Conservation (phyloP, 1,139 yeast species). For the Arxiozyma heterogenica region DNA sequence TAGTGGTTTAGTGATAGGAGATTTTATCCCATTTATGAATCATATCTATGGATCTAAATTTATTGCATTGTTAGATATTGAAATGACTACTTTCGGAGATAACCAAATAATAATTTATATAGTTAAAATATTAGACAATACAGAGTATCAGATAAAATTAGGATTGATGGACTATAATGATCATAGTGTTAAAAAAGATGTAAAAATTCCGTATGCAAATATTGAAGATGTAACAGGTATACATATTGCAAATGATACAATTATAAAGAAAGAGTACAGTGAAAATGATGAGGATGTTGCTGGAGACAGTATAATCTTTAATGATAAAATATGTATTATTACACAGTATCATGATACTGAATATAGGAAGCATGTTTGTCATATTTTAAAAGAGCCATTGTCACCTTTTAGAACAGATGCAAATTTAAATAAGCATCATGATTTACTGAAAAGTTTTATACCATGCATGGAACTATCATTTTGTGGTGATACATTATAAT, state of each 20-base stretch:
- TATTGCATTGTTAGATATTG: neutral
- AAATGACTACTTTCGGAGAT: neutral
- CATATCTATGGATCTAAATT: neutral
- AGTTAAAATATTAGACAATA: neutral
- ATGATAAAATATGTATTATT: neutral
- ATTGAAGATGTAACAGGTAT: neutral
- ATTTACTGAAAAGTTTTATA: neutral
- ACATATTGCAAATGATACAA: neutral
- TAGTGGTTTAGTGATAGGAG: neutral
- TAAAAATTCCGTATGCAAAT: neutral
- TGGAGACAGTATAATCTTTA: neutral
- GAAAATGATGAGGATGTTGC: neutral
- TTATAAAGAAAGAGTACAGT: neutral
- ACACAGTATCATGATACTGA: neutral
- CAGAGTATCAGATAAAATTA: neutral
- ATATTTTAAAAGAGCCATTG: neutral
- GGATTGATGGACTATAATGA: neutral
- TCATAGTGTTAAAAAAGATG: neutral
- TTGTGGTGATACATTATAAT: neutral
- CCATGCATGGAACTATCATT: neutral
- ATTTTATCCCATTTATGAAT: conserved; percentile 1
- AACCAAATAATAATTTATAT: neutral
- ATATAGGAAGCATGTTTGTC: neutral
- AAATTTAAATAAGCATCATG: neutral
- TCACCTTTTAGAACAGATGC: neutral